phyloP scores from a whole-genome alignment of 192 early-diverging fungal genomes.

The Lobulomyces angularis region DNA sequence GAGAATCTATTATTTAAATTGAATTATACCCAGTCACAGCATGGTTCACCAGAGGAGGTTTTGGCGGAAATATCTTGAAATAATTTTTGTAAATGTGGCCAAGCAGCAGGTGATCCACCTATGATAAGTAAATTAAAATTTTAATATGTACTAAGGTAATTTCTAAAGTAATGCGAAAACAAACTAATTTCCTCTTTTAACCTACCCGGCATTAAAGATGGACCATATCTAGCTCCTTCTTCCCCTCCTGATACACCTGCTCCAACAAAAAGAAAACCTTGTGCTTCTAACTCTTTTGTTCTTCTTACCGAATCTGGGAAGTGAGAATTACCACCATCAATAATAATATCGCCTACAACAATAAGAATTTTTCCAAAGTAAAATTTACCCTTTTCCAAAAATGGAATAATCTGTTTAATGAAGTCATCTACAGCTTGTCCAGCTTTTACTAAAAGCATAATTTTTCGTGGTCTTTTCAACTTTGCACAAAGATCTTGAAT shows the following conservation, averaged over 20 bases:
- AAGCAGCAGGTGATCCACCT: slow-evolving; percentile 84
- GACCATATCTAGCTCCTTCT: slow-evolving; percentile 94
- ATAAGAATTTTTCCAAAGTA: neutral
- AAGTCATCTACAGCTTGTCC: slow-evolving; percentile 89
- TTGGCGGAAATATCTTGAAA: slow-evolving; percentile 93
- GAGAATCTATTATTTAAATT: too few relatives aligned
- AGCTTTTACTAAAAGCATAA: slow-evolving; percentile 98
- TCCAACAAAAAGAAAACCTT: slow-evolving; percentile 90
- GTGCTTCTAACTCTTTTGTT: slow-evolving; percentile 72
- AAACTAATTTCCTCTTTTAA: too few relatives aligned
- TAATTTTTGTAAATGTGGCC: slow-evolving; percentile 84
- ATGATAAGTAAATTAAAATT: too few relatives aligned
- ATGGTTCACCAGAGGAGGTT: slow-evolving; percentile 73
- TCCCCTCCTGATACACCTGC: slow-evolving; percentile 98
- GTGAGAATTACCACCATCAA: slow-evolving; percentile 99
- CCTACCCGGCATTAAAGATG: slow-evolving; percentile 96
- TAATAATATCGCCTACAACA: slow-evolving; percentile 78
- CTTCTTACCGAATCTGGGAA: slow-evolving; percentile 91
- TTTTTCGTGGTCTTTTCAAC: slow-evolving; percentile 91
- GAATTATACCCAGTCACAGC: slow-evolving; percentile 99
- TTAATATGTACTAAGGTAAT: too few relatives aligned
- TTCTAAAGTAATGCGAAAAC: too few relatives aligned
- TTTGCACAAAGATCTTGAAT: slow-evolving; percentile 87
- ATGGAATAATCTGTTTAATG: slow-evolving; percentile 77
- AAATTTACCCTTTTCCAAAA: slow-evolving; percentile 56